Evolutionary conservation across 768 basidiomycete species (phyloP).

Genomic region (Lactarius deliciosus): DNA sequence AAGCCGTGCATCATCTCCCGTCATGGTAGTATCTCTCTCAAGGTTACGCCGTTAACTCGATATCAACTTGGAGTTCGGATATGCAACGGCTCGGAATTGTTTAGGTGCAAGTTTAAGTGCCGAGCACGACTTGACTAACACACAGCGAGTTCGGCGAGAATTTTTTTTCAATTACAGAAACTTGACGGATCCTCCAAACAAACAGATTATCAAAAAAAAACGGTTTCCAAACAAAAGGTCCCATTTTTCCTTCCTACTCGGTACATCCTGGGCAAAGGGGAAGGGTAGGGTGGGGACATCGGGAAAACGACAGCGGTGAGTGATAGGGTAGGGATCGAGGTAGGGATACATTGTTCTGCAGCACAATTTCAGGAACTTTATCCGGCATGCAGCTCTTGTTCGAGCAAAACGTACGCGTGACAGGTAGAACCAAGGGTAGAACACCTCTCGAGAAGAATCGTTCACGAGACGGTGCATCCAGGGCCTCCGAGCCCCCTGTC

Average conservation of each 20-base stretch:
- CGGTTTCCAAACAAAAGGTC: background rate
- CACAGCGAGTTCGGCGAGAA: slow-evolving; percentile 60
- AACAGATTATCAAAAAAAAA: background rate
- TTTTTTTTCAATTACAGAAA: slow-evolving; percentile 30
- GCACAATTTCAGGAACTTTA: background rate
- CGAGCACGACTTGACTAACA: background rate
- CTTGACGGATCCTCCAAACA: background rate
- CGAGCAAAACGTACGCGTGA: background rate
- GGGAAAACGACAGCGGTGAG: background rate
- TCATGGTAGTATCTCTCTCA: background rate
- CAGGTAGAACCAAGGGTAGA: too few species aligned
- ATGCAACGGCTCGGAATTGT: slow-evolving; percentile 8
- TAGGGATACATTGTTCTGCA: background rate
- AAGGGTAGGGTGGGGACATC: too few species aligned
- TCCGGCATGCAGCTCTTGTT: background rate
- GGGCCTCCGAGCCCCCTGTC: too few species aligned
- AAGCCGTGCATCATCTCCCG: background rate
- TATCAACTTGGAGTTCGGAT: slow-evolving; percentile 16
- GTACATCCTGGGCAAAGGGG: background rate
- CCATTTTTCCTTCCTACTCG: background rate
- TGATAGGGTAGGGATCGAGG: too few species aligned
- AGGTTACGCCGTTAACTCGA: background rate
- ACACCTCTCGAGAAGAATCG: background rate
- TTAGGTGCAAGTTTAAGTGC: background rate
- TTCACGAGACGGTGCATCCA: background rate